Conservation (phyloP, 768 basidiomycete genomes). For the Paxillus involutus region DNA sequence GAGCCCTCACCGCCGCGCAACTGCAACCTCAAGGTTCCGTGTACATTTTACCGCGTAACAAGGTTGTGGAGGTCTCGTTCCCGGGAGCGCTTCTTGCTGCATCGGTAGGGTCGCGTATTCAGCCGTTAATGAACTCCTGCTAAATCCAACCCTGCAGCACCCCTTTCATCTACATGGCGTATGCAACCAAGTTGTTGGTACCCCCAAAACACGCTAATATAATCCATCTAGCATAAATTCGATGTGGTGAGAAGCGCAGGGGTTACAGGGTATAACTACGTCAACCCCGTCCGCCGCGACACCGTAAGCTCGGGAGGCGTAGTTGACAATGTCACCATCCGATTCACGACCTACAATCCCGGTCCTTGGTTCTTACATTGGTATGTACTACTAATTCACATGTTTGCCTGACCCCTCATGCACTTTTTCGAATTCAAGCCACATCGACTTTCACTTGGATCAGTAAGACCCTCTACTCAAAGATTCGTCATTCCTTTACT, state of each 20-base stretch:
- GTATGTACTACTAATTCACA: neutral
- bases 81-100: constrained; percentile 7
- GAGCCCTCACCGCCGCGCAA: constrained; percentile 1
- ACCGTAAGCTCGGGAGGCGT: constrained; percentile 32
- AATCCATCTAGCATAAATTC: constrained; percentile 39
- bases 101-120: constrained; percentile 28
- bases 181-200: neutral
- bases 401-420: neutral
- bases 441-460: constrained; percentile 20
- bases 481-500: neutral
- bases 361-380: constrained; percentile 38
- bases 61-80: constrained; percentile 16
- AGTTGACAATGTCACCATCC: constrained; percentile 35
- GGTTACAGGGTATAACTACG: constrained; percentile 37
- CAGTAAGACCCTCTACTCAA: constrained; percentile 3
- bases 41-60: constrained; percentile 14
- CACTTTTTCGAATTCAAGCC: constrained; percentile 8
- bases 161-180: constrained; percentile 17
- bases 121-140: neutral
- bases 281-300: constrained; percentile 55
- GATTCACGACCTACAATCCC: constrained; percentile 54
- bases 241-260: constrained; percentile 45
- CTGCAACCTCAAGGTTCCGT: constrained; percentile 8
- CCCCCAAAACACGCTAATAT: neutral
- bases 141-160: constrained; percentile 5